Evolutionary conservation across 805 yeast species (phyloP), one percentile per base, ranked within the genome.

Genomic region (Suhomyces tanzawaensis): DNA sequence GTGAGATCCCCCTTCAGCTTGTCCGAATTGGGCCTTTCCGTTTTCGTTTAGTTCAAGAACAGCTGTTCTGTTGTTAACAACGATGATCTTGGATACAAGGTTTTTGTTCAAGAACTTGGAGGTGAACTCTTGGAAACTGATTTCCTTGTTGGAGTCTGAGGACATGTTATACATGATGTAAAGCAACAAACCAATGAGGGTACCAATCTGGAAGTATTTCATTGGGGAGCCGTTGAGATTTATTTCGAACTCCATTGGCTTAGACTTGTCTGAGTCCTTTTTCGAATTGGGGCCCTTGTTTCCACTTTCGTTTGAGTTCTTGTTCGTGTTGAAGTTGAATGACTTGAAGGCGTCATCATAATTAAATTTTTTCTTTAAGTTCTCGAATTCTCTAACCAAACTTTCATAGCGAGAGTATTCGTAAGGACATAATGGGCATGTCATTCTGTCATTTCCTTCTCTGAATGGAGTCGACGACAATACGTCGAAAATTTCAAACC

Each of bases 81-180:
- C 90, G 14, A 79, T 62, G 36, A 93, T 69, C 46, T 76, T 78
- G 32, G 79, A 72, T 11, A 93, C 99, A 29, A 79, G 71, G 4
- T 89, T 89, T 51, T 81, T 85, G 45, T 83, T 85, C 43, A 93
- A 70, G 52, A 81, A 82, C 32, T 81, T 72, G 4, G 81, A 69
- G 29, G 87, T 76, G 66, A 93, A 91, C 55, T 91, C 95, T 66
- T 93, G 98, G 83, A 89, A 93, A 2, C 96, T 81, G 42, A 91
- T 71, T 53, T 86, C 89, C 35, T 57, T 54, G 25, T 45, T 31
- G 25, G 16, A 22, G 7, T 57, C 62, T 18, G 39, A 46, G 6
- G 45, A 41, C 31, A 52, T 33, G 30, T 42, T 42, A 43, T 45
- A 53, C 9, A 62, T 19, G 18, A 57, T 39, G 36, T 57, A 55